phyloP scores from a whole-genome alignment of 495 filamentous ascomycete genomes.

The Geopyxis carbonaria region DNA sequence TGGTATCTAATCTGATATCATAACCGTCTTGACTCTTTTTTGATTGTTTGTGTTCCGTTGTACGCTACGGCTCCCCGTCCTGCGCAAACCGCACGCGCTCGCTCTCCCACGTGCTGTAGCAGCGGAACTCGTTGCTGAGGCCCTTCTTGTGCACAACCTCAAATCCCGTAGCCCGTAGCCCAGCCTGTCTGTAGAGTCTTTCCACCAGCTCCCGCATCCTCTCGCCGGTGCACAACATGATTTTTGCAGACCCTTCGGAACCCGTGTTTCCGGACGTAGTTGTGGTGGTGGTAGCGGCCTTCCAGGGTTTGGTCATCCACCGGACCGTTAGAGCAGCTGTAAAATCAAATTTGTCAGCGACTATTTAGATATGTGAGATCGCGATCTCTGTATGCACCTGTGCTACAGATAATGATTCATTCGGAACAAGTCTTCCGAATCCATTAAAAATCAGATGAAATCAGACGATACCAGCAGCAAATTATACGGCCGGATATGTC shows the following conservation, averaged over 20 bases:
- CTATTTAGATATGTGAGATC: too few relatives aligned
- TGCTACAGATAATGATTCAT: too few relatives aligned
- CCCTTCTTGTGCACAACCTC: slow-evolving; percentile 48
- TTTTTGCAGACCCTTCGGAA: background rate
- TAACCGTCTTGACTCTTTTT: too few relatives aligned
- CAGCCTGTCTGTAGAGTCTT: slow-evolving; percentile 35
- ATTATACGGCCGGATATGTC: too few relatives aligned
- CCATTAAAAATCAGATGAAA: too few relatives aligned
- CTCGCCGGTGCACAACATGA: slow-evolving; percentile 61
- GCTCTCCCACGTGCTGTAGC: slow-evolving; percentile 31
- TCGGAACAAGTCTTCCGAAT: too few relatives aligned
- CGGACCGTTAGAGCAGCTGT: slow-evolving; percentile 51
- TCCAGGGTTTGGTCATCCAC: slow-evolving; percentile 41
- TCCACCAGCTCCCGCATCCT: slow-evolving; percentile 39
- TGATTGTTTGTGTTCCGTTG: too few relatives aligned
- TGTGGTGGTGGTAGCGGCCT: background rate
- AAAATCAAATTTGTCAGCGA: too few relatives aligned
- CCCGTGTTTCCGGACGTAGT: background rate
- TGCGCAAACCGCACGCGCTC: background rate
- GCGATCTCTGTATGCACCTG: too few relatives aligned
- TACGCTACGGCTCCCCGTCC: too few relatives aligned
- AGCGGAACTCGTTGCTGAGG: slow-evolving; percentile 61
- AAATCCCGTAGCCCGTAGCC: slow-evolving; percentile 39
- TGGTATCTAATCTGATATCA: too few relatives aligned
- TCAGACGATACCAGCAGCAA: too few relatives aligned